phyloP scores from a whole-genome alignment of 352 stramenopile species.

The Phytophthora crassamura region DNA sequence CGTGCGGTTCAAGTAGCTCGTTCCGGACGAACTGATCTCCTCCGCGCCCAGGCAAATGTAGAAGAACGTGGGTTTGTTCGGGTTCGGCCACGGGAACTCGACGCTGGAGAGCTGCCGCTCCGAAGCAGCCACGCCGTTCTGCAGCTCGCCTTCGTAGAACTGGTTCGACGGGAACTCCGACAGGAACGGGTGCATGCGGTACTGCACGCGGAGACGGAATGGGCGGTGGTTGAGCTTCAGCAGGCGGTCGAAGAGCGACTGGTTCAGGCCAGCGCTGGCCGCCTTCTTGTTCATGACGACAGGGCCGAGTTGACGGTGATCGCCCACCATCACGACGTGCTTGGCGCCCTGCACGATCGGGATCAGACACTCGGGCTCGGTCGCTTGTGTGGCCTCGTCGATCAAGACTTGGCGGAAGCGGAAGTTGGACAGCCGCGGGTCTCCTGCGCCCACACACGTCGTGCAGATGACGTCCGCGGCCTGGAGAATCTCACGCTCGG shows the following conservation, averaged over 20 bases:
- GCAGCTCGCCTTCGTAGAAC: constrained; percentile 99
- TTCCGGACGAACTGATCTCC: constrained; percentile 98
- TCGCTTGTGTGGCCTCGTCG: constrained; percentile 99
- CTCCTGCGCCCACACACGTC: constrained; percentile 98
- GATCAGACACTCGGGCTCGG: constrained; percentile 99
- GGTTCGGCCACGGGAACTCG: constrained; percentile 98
- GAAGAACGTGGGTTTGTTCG: constrained; percentile 98
- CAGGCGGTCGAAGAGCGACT: constrained; percentile 98
- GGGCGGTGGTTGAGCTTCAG: constrained; percentile 95
- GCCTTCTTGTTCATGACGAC: constrained; percentile 99
- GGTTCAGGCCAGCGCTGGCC: constrained; percentile 96
- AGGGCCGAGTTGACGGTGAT: constrained; percentile 98
- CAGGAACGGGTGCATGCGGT: constrained; percentile 99
- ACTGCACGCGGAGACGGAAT: constrained; percentile 98
- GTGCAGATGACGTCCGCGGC: constrained; percentile 99
- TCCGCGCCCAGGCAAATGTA: constrained; percentile 97
- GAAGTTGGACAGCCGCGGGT: constrained; percentile 98
- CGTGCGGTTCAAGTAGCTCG: constrained; percentile 98
- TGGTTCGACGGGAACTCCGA: constrained; percentile 99
- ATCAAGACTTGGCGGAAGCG: constrained; percentile 99
- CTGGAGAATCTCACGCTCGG: constrained; percentile 97
- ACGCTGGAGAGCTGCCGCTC: constrained; percentile 91
- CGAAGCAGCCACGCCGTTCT: constrained; percentile 97
- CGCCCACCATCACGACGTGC: constrained; percentile 99
- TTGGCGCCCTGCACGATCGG: constrained; percentile 98